Evolutionary conservation across 768 basidiomycete genomes (phyloP).

Genomic region (Russula earlei): DNA sequence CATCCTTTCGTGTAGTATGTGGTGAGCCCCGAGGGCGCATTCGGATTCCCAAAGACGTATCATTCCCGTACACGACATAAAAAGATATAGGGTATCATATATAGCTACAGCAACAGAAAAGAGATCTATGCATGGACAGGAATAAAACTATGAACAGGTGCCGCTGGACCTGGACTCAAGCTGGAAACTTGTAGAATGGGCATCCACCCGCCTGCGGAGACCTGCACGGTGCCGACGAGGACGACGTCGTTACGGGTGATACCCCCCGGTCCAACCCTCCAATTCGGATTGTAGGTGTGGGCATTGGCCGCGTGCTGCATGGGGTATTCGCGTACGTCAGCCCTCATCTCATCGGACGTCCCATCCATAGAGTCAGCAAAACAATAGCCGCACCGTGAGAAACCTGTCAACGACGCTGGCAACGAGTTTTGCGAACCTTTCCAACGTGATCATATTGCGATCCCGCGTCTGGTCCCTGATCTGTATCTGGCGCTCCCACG

Average conservation of each 20-base stretch:
- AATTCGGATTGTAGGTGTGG: not conserved
- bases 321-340: not conserved
- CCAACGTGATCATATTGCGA: constrained; percentile 17
- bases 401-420: constrained; percentile 15
- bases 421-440: constrained; percentile 12
- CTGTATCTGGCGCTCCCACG: constrained; percentile 16
- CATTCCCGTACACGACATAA: not conserved
- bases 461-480: constrained; percentile 15
- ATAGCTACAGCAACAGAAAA: not conserved
- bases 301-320: not conserved
- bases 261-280: not conserved
- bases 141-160: too few relatives aligned
- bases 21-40: not conserved
- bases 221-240: constrained; percentile 13
- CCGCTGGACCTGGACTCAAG: not conserved
- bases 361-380: not conserved
- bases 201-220: constrained; percentile 18
- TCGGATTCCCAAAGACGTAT: not conserved
- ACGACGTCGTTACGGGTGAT: constrained; percentile 8
- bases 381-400: constrained; percentile 6
- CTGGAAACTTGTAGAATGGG: constrained; percentile 10
- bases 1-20: not conserved
- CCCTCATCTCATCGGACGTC: not conserved
- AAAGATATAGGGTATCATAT: not conserved
- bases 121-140: not conserved